Conservation (phyloP, 345 rosid genomes). For the Populus tremula region DNA sequence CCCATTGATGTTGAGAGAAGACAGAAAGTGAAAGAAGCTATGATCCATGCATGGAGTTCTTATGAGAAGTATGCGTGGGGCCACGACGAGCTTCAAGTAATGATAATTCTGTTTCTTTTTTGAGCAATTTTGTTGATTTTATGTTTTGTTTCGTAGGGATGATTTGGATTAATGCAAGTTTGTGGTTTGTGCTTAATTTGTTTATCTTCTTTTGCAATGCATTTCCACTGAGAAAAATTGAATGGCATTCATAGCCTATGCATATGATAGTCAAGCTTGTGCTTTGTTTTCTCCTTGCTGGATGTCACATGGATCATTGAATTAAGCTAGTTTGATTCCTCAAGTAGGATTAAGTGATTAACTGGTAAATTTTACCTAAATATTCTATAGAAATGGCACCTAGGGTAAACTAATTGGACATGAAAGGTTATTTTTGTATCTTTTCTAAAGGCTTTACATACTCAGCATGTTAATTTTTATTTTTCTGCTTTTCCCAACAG, state of each 20-base stretch:
- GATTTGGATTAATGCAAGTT: not conserved
- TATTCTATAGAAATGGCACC: no score
- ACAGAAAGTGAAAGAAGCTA: conserved; percentile 92
- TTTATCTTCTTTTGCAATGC: not conserved
- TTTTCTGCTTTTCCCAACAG: conserved; percentile 30
- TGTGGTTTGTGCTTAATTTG: not conserved
- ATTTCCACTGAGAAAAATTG: no score
- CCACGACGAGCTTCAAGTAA: conserved; percentile 91
- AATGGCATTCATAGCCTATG: no score
- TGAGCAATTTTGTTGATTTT: not conserved
- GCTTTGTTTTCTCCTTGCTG: no score
- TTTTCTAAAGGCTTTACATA: not conserved
- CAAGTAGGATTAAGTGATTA: no score
- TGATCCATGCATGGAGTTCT: conserved; percentile 95
- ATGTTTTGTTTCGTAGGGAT: not conserved
- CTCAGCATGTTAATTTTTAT: not conserved
- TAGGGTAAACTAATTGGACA: no score
- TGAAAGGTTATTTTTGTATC: no score
- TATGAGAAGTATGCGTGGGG: conserved; percentile 99
- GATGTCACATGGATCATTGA: no score
- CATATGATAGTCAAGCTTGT: no score
- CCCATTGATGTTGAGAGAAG: conserved; percentile 63
- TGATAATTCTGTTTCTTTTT: not conserved
- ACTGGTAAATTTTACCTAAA: no score
- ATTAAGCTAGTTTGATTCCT: no score